Evolutionary conservation across 768 basidiomycete species (phyloP).

Genomic region (Ephemerocybe angulata): DNA sequence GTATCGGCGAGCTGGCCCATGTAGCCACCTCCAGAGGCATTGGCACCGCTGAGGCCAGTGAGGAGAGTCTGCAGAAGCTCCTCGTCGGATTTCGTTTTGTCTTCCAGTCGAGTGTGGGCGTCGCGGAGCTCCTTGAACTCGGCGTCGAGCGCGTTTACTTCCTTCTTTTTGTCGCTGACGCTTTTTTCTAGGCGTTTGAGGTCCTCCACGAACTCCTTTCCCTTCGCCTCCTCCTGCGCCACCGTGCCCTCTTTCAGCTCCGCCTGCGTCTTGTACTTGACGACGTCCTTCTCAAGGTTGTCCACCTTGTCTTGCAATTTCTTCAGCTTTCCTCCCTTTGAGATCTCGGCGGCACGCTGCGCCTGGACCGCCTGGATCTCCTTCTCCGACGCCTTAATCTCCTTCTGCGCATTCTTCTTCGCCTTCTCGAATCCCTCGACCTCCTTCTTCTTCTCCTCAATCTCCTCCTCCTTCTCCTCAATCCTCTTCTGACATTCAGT

Average conservation of each 20-base stretch:
- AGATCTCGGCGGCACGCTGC: conserved; percentile 81
- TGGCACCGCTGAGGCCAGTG: conserved; percentile 81
- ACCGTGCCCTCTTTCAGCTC: conserved; percentile 77
- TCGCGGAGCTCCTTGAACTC: conserved; percentile 65
- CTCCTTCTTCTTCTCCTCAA: conserved; percentile 47
- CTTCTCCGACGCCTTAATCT: conserved; percentile 62
- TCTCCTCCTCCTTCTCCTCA: conserved; percentile 52
- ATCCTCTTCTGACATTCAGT: conserved; percentile 52
- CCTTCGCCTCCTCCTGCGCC: conserved; percentile 69
- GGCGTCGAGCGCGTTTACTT: conserved; percentile 53
- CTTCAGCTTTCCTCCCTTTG: conserved; percentile 90
- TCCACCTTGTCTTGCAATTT: conserved; percentile 78
- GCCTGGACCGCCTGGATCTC: conserved; percentile 63
- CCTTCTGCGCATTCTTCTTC: conserved; percentile 48
- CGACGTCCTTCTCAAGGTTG: conserved; percentile 72
- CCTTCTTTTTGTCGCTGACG: conserved; percentile 53
- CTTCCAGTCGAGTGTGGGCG: conserved; percentile 56
- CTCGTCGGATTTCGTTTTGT: conserved; percentile 69
- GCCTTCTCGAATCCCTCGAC: conserved; percentile 43
- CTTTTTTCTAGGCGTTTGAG: conserved; percentile 58
- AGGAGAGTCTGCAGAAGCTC: conserved; percentile 93
- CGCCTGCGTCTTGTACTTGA: conserved; percentile 80
- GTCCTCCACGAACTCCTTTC: conserved; percentile 49
- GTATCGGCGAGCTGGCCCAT: conserved; percentile 94
- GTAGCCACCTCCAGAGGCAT: conserved; percentile 81